phyloP scores from a whole-genome alignment of 1,284 basidiomycete species.

The Mycosarcoma maydis region DNA sequence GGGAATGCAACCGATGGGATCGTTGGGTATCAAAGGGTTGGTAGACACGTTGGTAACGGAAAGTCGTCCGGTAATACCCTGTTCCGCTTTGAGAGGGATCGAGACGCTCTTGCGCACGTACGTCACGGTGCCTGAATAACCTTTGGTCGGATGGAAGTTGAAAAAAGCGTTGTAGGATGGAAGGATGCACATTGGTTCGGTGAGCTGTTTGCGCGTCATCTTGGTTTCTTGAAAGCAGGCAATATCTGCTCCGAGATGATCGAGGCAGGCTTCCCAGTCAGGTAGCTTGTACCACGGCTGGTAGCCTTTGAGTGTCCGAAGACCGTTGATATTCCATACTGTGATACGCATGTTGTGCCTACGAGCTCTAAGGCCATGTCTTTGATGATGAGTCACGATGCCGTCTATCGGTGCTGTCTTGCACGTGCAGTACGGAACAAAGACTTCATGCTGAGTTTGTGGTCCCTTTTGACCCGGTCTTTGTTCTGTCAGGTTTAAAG shows the following conservation, averaged over 20 bases:
- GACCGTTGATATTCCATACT: conserved; percentile 66
- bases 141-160: conserved; percentile 62
- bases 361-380: background rate
- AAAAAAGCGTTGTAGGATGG: conserved; percentile 59
- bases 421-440: conserved; percentile 1
- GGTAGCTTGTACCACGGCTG: conserved; percentile 61
- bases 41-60: conserved; percentile 12
- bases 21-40: conserved; percentile 24
- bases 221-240: conserved; percentile 65
- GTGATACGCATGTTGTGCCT: conserved; percentile 47
- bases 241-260: conserved; percentile 60
- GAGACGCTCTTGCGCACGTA: conserved; percentile 56
- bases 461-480: background rate
- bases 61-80: conserved; percentile 57
- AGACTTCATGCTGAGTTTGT: too few relatives aligned
- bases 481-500: background rate
- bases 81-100: conserved; percentile 54
- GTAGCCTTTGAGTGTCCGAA: conserved; percentile 62
- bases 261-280: conserved; percentile 61
- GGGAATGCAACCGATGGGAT: conserved; percentile 47
- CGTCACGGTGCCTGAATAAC: conserved; percentile 61
- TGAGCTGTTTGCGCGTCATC: conserved; percentile 62
- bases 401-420: background rate
- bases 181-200: conserved; percentile 58
- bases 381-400: background rate